Percentiles rank a stretch among this genome's conserved stretches.
phyloP scores from a whole-genome alignment of 345 rosid genomes.

The Erodium maritimum region DNA sequence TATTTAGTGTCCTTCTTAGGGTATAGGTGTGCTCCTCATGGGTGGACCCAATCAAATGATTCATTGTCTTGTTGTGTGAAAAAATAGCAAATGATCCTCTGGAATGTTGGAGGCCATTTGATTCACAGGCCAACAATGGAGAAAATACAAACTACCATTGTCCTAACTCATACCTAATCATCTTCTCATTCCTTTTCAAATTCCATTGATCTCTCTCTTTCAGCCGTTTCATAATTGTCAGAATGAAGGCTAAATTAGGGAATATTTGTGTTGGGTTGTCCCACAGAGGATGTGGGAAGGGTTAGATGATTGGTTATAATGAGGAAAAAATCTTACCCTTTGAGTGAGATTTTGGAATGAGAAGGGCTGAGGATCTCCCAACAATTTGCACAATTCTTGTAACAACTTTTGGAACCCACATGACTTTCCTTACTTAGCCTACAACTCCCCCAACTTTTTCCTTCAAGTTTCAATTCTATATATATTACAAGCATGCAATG shows the following conservation, averaged over 20 bases:
- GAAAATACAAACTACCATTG: background rate
- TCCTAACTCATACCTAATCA: background rate
- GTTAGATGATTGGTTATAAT: too few relatives aligned
- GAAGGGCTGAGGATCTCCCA: too few relatives aligned
- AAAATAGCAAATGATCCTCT: background rate
- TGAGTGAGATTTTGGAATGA: too few relatives aligned
- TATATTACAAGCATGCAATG: too few relatives aligned
- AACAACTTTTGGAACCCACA: background rate
- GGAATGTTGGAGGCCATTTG: background rate
- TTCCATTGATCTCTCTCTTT: background rate
- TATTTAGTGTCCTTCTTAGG: too few relatives aligned
- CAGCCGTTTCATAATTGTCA: background rate
- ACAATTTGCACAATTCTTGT: background rate
- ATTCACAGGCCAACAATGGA: background rate
- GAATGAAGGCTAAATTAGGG: background rate
- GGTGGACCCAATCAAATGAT: constrained; percentile 25
- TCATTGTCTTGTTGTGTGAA: constrained; percentile 15
- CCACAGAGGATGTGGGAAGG: too few relatives aligned
- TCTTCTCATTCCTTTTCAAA: background rate
- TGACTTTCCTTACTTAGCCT: background rate
- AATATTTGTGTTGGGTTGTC: too few relatives aligned
- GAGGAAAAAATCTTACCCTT: too few relatives aligned
- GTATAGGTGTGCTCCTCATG: too few relatives aligned
- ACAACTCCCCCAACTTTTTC: background rate
- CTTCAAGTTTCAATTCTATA: background rate